Base-by-base conservation (phyloP, 129 eudicot genomes). In the Logfia minima region DNA sequence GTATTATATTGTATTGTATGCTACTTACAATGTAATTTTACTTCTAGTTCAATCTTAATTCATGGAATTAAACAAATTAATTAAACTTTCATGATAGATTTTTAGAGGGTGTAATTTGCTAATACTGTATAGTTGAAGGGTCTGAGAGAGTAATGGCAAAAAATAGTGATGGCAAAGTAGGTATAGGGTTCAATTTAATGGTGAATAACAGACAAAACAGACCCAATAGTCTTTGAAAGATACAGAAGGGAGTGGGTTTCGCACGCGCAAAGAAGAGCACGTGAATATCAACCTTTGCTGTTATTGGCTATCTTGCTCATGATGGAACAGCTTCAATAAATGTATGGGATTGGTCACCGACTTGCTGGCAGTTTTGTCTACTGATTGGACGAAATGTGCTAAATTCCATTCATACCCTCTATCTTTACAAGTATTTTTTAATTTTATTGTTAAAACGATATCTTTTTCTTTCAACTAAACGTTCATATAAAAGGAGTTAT, bases 361-460 rank as follows among this genome's bases (percentile, higher is more conserved):
- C 71, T 80, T 80, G 80, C 84, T 80, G 84, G 80, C 84, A 80
- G 3, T 80, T 80, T 75, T 80, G 80, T 80, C 84, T 58, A 68
- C 59, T 67, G 84, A 80, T 75, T 58, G 80, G 66, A 67, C 67
- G 19, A 65, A 80, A 72, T 70, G 6, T 67, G 56, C 9, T 21
- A 31, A 74, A 74, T 80, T 68, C 22, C 84, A 41, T 67, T 39
- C 59, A 28, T 74, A 74, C 80, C 75, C 79, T 58, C 0, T 34
- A 56, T n/a, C 41, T 14, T 41, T 41, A 41, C 2, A 1, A 8
- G 8, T 35, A 0, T 6, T 8, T 39, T 8, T 39, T 3, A 32
- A 4, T 32, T 5, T 32, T 32, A 32, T 39, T 8, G 7, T 8
- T 39, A 39, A 39, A 5, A 2, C 0, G 2, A 39, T 10, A 7